A percentile compares a stretch with the other conserved stretches of the same genome.
Evolutionary conservation across 202 grass and related monocot genomes (phyloP).

Genomic region (Dendrocalamus latiflorus): DNA sequence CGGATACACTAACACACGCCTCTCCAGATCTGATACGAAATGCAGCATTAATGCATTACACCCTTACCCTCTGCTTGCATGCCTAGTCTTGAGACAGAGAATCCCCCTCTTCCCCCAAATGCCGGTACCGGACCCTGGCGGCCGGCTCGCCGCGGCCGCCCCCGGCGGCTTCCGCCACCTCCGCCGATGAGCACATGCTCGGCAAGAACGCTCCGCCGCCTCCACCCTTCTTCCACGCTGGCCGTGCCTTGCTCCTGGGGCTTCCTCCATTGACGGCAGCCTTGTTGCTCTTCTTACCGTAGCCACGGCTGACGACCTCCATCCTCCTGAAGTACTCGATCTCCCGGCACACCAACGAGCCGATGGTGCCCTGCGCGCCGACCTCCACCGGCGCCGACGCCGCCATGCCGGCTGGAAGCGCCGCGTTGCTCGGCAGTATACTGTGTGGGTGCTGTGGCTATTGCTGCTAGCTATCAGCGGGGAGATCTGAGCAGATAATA

Average conservation of each 20-base stretch:
- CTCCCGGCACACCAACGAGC: slow-evolving; percentile 31
- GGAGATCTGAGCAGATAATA: not conserved
- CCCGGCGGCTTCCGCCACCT: slow-evolving; percentile 11
- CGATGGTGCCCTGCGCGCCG: slow-evolving; percentile 38
- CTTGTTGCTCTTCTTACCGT: slow-evolving; percentile 6
- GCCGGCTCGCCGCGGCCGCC: not conserved
- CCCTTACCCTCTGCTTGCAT: not conserved
- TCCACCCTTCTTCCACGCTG: not conserved
- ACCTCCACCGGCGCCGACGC: slow-evolving; percentile 34
- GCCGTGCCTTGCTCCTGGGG: not conserved
- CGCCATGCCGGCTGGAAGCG: slow-evolving; percentile 22
- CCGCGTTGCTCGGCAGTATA: not conserved
- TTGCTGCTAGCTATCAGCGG: not conserved
- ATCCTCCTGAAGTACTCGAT: slow-evolving; percentile 35
- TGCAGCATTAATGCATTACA: not conserved
- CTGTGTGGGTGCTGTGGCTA: not conserved
- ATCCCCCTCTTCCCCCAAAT: slow-evolving; percentile 6
- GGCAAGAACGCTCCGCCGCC: slow-evolving; percentile 28
- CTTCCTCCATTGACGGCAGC: not conserved
- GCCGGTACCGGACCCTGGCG: slow-evolving; percentile 16
- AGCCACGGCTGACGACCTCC: not conserved
- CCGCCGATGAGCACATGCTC: slow-evolving; percentile 44
- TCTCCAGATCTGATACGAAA: not conserved
- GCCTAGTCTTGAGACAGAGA: not conserved
- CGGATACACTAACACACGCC: not conserved